Evolutionary conservation across 1,139 yeast genomes (phyloP).

Genomic region (Magnusiomyces suaveolens): DNA sequence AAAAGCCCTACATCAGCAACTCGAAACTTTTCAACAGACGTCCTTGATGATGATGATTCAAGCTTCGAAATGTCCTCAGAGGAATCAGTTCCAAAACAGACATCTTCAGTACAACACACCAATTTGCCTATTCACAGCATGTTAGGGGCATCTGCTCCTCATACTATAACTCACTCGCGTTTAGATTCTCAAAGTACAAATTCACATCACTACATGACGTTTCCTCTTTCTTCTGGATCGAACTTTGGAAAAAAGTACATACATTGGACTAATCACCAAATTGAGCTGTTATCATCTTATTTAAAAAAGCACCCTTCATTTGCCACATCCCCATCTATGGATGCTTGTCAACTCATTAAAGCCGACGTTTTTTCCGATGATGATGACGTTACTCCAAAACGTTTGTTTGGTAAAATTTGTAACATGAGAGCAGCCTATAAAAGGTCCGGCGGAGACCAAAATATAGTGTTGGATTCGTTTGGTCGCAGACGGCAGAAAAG

Average conservation of each 20-base stretch:
- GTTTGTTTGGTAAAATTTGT: constrained; percentile 14
- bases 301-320: constrained; percentile 11
- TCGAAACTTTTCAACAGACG: too few species aligned
- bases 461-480: background rate
- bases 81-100: too few species aligned
- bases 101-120: too few species aligned
- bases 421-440: constrained; percentile 15
- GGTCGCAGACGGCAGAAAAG: constrained; percentile 10
- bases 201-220: too few species aligned
- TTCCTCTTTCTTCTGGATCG: too few species aligned
- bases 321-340: constrained; percentile 14
- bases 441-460: constrained; percentile 3
- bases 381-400: constrained; percentile 14
- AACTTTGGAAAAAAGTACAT: constrained; percentile 11
- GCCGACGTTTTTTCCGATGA: constrained; percentile 13
- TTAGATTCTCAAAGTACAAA: too few species aligned
- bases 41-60: too few species aligned
- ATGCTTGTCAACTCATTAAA: constrained; percentile 11
- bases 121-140: too few species aligned
- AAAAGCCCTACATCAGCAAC: too few species aligned
- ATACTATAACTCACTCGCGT: too few species aligned
- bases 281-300: constrained; percentile 11
- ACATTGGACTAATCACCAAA: constrained; percentile 15
- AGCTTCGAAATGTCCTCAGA: too few species aligned
- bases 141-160: too few species aligned